phyloP scores from a whole-genome alignment of 495 filamentous ascomycete species.

The Letharia lupina region DNA sequence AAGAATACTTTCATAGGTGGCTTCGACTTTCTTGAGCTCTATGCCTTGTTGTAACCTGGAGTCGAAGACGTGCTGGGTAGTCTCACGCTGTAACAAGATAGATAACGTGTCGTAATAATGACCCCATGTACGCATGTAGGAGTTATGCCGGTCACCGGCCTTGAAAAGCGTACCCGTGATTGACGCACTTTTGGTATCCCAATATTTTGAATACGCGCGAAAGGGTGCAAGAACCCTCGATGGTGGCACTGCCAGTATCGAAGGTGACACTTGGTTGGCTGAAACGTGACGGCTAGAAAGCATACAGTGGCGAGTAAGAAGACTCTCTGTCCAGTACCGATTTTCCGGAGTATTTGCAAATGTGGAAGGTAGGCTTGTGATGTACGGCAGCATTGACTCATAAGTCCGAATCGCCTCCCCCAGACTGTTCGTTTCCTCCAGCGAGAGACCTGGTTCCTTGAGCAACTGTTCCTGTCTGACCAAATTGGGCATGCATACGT shows the following conservation, averaged over 20 bases:
- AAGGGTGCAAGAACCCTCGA: conserved; percentile 46
- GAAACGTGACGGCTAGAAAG: conserved; percentile 41
- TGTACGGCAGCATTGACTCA: conserved; percentile 48
- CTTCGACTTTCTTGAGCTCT: conserved; percentile 68
- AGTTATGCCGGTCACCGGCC: conserved; percentile 24
- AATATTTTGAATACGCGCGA: conserved; percentile 54
- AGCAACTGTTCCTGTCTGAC: neutral
- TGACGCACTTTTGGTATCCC: conserved; percentile 29
- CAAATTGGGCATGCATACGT: conserved; percentile 11
- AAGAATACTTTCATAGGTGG: conserved; percentile 61
- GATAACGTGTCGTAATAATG: conserved; percentile 73
- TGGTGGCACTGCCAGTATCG: conserved; percentile 36
- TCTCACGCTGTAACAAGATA: conserved; percentile 37
- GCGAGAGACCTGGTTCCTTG: conserved; percentile 42
- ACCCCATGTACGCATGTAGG: conserved; percentile 56
- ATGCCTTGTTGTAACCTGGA: conserved; percentile 55
- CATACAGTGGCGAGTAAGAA: conserved; percentile 63
- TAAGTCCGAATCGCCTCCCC: conserved; percentile 56
- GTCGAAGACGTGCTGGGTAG: conserved; percentile 28
- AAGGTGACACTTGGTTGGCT: conserved; percentile 28
- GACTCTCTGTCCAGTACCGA: conserved; percentile 67
- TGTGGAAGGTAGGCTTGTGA: conserved; percentile 32
- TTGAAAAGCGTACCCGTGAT: neutral
- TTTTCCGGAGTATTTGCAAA: conserved; percentile 42
- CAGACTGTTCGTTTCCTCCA: conserved; percentile 45